These are phyloP conservation scores for Zasmidium cellare DNA, from an alignment of 2,329 filamentous ascomycete species.

Conservation along the genomic window DNA sequence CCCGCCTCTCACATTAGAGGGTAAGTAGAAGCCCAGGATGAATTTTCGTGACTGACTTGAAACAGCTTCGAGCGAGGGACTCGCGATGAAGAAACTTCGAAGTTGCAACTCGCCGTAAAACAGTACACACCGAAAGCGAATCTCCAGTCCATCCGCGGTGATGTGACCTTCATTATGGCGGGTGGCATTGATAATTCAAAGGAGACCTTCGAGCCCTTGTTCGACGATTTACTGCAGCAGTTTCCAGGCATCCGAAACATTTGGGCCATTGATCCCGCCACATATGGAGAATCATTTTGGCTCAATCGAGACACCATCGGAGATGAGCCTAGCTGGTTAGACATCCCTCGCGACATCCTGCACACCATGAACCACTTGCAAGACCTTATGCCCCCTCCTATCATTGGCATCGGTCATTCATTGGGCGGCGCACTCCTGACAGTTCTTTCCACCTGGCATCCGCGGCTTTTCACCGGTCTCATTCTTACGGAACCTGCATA, in stretches of 20 bases:
- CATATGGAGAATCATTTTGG: neutral
- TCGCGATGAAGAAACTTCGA: neutral
- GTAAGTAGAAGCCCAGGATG: neutral
- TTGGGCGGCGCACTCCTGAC: neutral
- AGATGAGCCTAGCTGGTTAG: neutral
- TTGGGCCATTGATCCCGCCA: neutral
- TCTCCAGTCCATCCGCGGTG: neutral
- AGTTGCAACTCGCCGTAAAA: neutral
- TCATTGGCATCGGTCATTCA: neutral
- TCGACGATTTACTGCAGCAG: neutral
- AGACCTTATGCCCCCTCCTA: neutral
- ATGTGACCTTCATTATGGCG: neutral
- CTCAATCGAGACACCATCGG: neutral
- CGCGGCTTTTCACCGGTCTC: neutral
- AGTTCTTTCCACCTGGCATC: neutral
- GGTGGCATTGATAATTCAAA: neutral
- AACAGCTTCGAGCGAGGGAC: neutral
- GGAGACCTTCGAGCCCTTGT: neutral
- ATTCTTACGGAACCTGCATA: neutral
- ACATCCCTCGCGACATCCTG: neutral
- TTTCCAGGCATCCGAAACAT: neutral
- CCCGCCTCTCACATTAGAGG: neutral
- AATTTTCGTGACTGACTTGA: neutral
- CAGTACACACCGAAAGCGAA: neutral
- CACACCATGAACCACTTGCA: neutral